Conservation (phyloP, 2,329 filamentous ascomycete species). For the Paraphaeosphaeria minitans region DNA sequence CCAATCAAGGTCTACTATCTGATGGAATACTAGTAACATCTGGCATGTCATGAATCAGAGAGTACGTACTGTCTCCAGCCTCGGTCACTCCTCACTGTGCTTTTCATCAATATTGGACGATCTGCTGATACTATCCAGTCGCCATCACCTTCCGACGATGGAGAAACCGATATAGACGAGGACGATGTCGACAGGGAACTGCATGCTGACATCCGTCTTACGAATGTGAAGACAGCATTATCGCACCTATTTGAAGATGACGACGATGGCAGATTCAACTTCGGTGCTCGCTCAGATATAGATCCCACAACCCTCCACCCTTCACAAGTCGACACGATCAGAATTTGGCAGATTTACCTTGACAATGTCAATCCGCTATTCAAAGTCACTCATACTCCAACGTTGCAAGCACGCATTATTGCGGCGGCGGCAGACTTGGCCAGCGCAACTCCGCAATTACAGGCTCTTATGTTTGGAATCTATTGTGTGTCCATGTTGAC, state of each 20-base stretch:
- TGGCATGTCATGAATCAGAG: constrained; percentile 32
- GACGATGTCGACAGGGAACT: constrained; percentile 6
- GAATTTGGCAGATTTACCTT: constrained; percentile 76
- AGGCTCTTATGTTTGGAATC: constrained; percentile 55
- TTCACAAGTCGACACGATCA: constrained; percentile 67
- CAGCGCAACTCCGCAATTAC: constrained; percentile 59
- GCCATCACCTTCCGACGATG: not conserved
- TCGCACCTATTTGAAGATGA: constrained; percentile 42
- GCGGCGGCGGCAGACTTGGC: constrained; percentile 61
- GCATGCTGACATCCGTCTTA: constrained; percentile 4
- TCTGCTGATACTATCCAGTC: not conserved
- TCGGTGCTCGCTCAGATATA: constrained; percentile 58
- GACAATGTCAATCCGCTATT: constrained; percentile 47
- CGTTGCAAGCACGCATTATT: constrained; percentile 62
- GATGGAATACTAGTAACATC: constrained; percentile 21
- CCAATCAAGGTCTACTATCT: not conserved
- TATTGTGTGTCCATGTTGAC: constrained; percentile 50
- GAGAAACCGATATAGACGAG: constrained; percentile 7
- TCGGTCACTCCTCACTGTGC: not conserved
- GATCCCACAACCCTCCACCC: constrained; percentile 69
- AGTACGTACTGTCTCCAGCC: constrained; percentile 3
- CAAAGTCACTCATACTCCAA: constrained; percentile 37
- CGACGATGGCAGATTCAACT: constrained; percentile 55
- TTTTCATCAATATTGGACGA: not conserved
- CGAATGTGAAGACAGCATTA: constrained; percentile 6